phyloP scores from a whole-genome alignment of 805 yeast genomes.

The Saccharomyces jurei region DNA sequence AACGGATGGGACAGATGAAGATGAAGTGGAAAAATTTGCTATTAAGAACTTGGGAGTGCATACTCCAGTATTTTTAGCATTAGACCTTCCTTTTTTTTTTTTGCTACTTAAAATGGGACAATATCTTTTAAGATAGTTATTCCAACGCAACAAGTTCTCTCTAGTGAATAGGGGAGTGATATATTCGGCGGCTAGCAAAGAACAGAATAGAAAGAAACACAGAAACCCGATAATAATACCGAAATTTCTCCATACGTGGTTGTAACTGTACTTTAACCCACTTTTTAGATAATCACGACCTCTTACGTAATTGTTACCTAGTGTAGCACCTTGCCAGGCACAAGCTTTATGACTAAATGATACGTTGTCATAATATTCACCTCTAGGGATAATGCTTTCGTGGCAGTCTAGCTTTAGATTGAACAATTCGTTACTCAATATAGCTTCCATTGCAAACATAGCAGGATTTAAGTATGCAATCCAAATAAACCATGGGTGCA shows the following conservation, averaged over 20 bases:
- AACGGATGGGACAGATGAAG: background rate
- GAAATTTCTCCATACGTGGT: constrained; percentile 67
- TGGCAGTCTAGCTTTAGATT: constrained; percentile 45
- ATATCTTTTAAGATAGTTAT: background rate
- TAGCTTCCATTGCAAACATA: constrained; percentile 47
- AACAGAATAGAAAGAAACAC: constrained; percentile 27
- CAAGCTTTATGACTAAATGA: constrained; percentile 38
- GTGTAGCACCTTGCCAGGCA: constrained; percentile 43
- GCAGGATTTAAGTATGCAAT: constrained; percentile 46
- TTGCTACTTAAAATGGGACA: background rate
- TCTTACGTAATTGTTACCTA: constrained; percentile 43
- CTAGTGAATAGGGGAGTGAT: constrained; percentile 11
- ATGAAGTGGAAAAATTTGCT: background rate
- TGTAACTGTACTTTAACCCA: constrained; percentile 40
- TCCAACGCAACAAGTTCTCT: background rate
- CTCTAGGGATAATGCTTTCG: constrained; percentile 44
- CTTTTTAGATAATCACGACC: constrained; percentile 46
- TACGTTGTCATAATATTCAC: constrained; percentile 39
- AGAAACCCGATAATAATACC: constrained; percentile 49
- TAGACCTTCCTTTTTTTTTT: background rate
- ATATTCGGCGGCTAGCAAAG: constrained; percentile 24
- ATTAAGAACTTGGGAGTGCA: background rate
- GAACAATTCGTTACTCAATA: constrained; percentile 56
- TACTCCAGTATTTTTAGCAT: background rate
- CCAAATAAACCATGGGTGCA: constrained; percentile 66